A percentile compares a stretch with the other conserved stretches of the same genome.
phyloP scores from a whole-genome alignment of 345 rosid genomes.

The Bretschneidera sinensis region DNA sequence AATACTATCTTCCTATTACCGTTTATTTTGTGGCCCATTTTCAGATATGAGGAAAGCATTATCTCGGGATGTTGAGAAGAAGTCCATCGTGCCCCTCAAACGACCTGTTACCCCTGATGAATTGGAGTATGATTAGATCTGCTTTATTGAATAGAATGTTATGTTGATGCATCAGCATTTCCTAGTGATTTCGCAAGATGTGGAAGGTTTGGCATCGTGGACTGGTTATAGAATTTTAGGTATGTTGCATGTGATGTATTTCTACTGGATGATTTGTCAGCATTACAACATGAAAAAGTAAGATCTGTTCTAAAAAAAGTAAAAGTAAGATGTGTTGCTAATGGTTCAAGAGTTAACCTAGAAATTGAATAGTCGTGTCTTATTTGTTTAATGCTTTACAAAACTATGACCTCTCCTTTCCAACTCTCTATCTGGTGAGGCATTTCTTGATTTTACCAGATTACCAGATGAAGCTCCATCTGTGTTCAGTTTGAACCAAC shows the following conservation, averaged over 20 bases:
- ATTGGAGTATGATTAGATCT: constrained; percentile 67
- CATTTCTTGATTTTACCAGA: too few species aligned
- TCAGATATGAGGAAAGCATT: constrained; percentile 96
- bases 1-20: neutral
- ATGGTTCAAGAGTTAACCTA: neutral
- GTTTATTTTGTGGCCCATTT: constrained; percentile 12
- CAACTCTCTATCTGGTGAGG: too few species aligned
- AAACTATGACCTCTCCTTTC: too few species aligned
- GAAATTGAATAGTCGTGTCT: too few species aligned
- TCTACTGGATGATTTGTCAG: neutral
- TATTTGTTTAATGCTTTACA: too few species aligned
- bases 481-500: too few species aligned
- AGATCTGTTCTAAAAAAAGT: too few species aligned
- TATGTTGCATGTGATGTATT: neutral
- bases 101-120: constrained; percentile 86
- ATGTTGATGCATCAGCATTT: neutral
- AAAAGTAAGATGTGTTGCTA: neutral
- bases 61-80: constrained; percentile 82
- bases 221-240: neutral
- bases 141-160: neutral
- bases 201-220: neutral
- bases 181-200: neutral
- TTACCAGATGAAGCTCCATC: too few species aligned
- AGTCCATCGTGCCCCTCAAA: constrained; percentile 80
- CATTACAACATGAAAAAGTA: too few species aligned